Evolutionary conservation across 1,139 yeast species (phyloP).

Genomic region (Yamadazyma aaseri): DNA sequence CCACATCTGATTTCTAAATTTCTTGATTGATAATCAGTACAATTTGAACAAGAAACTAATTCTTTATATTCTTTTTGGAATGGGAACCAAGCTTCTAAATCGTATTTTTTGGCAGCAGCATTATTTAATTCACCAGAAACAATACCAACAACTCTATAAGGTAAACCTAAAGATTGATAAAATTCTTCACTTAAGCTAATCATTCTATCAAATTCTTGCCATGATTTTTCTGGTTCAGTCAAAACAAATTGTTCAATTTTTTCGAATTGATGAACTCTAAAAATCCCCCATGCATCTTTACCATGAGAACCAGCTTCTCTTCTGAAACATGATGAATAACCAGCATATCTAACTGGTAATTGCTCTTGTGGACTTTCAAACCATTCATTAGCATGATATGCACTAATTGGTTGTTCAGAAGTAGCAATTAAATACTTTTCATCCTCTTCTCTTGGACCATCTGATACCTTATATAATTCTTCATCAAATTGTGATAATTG

Average conservation of each 20-base stretch:
- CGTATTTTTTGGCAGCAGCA: slow-evolving; percentile 98
- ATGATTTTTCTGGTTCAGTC: slow-evolving; percentile 96
- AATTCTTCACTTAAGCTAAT: slow-evolving; percentile 88
- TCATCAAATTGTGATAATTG: slow-evolving; percentile 97
- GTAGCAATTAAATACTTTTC: slow-evolving; percentile 98
- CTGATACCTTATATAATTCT: slow-evolving; percentile 93
- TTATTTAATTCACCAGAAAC: slow-evolving; percentile 98
- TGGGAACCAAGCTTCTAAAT: slow-evolving; percentile 99
- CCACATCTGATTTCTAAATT: slow-evolving; percentile 98
- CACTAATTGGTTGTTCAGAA: slow-evolving; percentile 98
- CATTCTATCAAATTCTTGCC: slow-evolving; percentile 97
- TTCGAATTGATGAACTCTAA: slow-evolving; percentile 98
- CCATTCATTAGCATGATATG: slow-evolving; percentile 98
- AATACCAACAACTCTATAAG: slow-evolving; percentile 96
- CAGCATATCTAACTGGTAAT: slow-evolving; percentile 94
- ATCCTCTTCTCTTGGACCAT: slow-evolving; percentile 69
- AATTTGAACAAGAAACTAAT: slow-evolving; percentile 96
- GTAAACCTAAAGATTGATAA: slow-evolving; percentile 86
- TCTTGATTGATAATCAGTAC: slow-evolving; percentile 99
- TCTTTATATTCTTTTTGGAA: slow-evolving; percentile 98
- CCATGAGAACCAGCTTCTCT: slow-evolving; percentile 99
- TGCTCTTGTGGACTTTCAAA: slow-evolving; percentile 97
- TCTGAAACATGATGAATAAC: slow-evolving; percentile 97
- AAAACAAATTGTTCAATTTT: slow-evolving; percentile 95
- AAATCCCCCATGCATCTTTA: slow-evolving; percentile 99